phyloP scores from a whole-genome alignment of 148 eudicot genomes.

The Gaultheria prostrata region DNA sequence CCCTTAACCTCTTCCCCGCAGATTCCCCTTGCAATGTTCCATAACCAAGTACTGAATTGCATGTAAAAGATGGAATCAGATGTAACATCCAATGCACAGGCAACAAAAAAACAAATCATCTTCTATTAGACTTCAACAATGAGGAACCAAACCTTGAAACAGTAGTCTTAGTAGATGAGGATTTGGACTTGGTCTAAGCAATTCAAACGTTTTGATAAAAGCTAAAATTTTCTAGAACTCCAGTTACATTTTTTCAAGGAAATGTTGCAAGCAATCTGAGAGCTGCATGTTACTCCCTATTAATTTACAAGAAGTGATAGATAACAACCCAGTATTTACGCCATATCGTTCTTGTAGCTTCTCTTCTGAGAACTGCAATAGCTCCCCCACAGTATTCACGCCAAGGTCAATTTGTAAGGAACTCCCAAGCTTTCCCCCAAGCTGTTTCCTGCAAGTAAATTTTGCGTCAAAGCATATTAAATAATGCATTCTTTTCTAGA shows the following conservation, averaged over 20 bases:
- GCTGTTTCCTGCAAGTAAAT: constrained; percentile 72
- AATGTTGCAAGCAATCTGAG: constrained; percentile 5
- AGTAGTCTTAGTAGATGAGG: neutral
- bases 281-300: neutral
- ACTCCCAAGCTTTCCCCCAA: constrained; percentile 95
- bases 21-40: constrained; percentile 91
- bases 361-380: constrained; percentile 70
- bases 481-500: neutral
- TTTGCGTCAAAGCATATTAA: constrained; percentile 10
- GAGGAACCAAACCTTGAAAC: neutral
- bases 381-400: constrained; percentile 76
- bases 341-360: constrained; percentile 89
- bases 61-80: constrained; percentile 17
- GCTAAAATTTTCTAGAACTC: neutral
- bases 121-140: neutral
- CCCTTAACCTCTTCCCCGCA: constrained; percentile 87
- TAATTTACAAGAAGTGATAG: neutral
- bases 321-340: constrained; percentile 74
- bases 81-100: neutral
- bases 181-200: neutral
- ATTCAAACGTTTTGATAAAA: neutral
- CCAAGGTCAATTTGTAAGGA: constrained; percentile 74
- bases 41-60: constrained; percentile 74
- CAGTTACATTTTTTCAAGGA: neutral
- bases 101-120: neutral